Evolutionary conservation across 257 asterid species (phyloP).

Genomic region (Pogostemon cablin): DNA sequence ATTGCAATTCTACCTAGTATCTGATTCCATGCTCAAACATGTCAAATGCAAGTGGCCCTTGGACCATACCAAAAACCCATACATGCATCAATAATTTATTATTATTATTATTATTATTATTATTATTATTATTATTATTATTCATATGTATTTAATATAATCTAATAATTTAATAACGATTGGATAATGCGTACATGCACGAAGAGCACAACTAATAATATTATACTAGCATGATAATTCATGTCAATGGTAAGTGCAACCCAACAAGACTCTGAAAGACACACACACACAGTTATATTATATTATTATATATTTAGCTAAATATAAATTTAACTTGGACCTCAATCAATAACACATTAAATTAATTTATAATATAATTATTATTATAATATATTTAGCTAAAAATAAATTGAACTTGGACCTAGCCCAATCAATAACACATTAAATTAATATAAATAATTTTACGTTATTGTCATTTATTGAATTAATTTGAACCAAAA

Average conservation of each 20-base stretch:
- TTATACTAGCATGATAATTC: neutral
- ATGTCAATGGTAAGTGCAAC: neutral
- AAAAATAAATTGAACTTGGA: no score
- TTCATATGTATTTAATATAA: neutral
- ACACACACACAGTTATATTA: neutral
- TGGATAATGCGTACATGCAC: constrained; percentile 5
- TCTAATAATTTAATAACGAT: neutral
- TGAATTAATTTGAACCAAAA: no score
- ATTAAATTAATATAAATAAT: no score
- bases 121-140: no score
- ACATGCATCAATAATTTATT: neutral
- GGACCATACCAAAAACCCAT: constrained; percentile 1
- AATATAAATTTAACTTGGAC: no score
- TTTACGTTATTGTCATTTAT: no score
- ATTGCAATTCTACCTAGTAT: no score
- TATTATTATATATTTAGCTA: neutral
- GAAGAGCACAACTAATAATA: constrained; percentile 2
- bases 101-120: neutral
- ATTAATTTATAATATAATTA: no score
- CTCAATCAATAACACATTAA: no score
- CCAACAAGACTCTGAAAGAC: neutral
- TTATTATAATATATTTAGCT: no score
- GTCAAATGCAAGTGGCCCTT: constrained; percentile 4
- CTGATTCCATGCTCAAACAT: neutral
- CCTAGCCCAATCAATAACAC: no score